Conservation (phyloP, 345 rosid genomes). For the Euclidium syriacum region DNA sequence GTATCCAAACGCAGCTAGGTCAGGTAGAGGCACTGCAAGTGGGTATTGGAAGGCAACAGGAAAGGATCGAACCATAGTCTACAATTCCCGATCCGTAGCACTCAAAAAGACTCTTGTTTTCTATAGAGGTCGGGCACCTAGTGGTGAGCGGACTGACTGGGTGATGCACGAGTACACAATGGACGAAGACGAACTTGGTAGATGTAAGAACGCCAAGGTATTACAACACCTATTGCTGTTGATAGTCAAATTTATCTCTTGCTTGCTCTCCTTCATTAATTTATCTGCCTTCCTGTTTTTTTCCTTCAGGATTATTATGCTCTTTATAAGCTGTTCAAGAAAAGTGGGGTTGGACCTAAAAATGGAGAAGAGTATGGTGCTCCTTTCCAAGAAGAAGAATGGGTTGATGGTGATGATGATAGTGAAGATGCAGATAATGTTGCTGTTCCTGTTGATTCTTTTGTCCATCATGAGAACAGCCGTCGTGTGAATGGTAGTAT, state of each 20-base stretch:
- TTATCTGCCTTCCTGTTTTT: background rate
- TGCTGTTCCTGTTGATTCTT: background rate
- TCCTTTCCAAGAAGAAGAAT: constrained; percentile 83
- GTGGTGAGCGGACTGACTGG: constrained; percentile 86
- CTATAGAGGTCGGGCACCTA: constrained; percentile 81
- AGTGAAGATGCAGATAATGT: background rate
- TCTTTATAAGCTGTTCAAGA: constrained; percentile 80
- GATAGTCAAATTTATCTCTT: background rate
- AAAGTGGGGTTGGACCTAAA: constrained; percentile 96
- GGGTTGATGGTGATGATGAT: constrained; percentile 68
- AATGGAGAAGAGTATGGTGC: constrained; percentile 98
- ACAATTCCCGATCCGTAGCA: constrained; percentile 59
- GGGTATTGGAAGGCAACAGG: constrained; percentile 98
- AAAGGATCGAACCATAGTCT: constrained; percentile 58
- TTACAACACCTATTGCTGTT: background rate
- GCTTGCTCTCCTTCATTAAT: background rate
- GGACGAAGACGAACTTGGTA: constrained; percentile 80
- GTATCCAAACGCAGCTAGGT: constrained; percentile 88
- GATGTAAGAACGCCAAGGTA: constrained; percentile 70
- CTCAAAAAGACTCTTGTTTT: constrained; percentile 87
- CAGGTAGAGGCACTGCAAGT: constrained; percentile 68
- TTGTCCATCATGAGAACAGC: background rate
- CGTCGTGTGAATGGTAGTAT: background rate
- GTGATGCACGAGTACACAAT: constrained; percentile 95
- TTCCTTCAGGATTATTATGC: constrained; percentile 75